Evolutionary conservation across 352 stramenopile species (phyloP), one percentile per base, ranked within the genome.

Genomic region (Saprolegnia diclina): DNA sequence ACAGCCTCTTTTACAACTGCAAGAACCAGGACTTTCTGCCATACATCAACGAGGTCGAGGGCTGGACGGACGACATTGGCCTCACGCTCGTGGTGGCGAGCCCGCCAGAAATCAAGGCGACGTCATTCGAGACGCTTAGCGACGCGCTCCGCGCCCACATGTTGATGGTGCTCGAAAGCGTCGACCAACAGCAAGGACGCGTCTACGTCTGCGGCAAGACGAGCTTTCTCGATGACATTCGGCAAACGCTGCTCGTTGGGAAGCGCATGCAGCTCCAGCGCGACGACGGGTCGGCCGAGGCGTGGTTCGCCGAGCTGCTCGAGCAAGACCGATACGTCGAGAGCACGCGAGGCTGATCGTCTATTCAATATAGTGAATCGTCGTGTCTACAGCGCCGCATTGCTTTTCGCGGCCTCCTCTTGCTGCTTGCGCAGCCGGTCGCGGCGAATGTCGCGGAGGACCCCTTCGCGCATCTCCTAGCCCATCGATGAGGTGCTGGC

Each of bases 401-500:
- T 35, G 29, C 29, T 35, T 19, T 64, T 46, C 0, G 14, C 18
- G 16, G 22, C 56, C 6, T 64, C 56, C 59, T 61, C 26, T 53
- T 69, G 45, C 29, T 69, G 48, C 37, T 69, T 52, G 29, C 63
- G 63, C 45, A 62, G 37, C 24, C 63, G 42, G 38, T 69, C 63
- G 35, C 63, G 63, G 19, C 54, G 53, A 52, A 69, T 69, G 46
- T 69, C 63, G 13, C 63, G 63, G 38, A 69, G 53, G 40, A 69
- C 63, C 9, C 63, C 63, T 32, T 52, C 63, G 19, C 63, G 63
- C 63, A 69, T 69, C 35, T 61, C 45, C 63, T 69, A 61, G 1
- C 14, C 1, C 11, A 1, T 5, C 7, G 45, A 61, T 26, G 40
- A 69, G 9, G 6, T 4, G 7, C 7, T 69, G 53, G 9, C 19